Evolutionary conservation across 2,329 filamentous ascomycete species (phyloP).

Genomic region (Zalaria obscura): DNA sequence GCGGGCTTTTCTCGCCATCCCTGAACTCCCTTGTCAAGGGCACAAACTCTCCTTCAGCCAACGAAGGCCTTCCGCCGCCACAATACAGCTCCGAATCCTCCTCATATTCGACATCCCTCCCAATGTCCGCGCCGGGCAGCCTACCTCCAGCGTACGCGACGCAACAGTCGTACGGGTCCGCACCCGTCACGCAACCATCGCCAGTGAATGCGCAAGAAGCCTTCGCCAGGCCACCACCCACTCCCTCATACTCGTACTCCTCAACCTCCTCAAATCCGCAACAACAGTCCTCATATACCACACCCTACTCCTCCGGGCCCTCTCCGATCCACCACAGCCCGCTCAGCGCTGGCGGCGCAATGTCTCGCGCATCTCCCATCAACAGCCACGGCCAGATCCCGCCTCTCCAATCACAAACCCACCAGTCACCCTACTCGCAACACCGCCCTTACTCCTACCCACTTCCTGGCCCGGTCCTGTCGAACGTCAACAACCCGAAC

Average conservation of each 20-base stretch:
- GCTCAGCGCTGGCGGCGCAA: constrained; percentile 29
- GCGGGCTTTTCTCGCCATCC: constrained; percentile 44
- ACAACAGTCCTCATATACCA: constrained; percentile 29
- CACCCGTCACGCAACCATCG: constrained; percentile 25
- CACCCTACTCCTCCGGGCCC: constrained; percentile 30
- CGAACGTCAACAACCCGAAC: constrained; percentile 62
- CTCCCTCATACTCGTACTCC: constrained; percentile 47
- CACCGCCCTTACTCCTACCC: constrained; percentile 39
- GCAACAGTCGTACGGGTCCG: constrained; percentile 28
- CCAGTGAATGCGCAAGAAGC: constrained; percentile 45
- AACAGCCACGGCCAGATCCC: constrained; percentile 28
- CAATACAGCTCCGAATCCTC: constrained; percentile 55
- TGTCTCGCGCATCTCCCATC: constrained; percentile 39
- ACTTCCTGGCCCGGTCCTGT: constrained; percentile 56
- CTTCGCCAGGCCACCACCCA: constrained; percentile 42
- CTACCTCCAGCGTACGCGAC: constrained; percentile 27
- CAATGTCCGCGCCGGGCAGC: constrained; percentile 39
- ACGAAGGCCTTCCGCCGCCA: constrained; percentile 50
- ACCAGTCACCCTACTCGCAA: constrained; percentile 33
- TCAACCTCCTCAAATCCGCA: constrained; percentile 34
- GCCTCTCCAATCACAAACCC: constrained; percentile 32
- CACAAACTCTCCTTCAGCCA: constrained; percentile 44
- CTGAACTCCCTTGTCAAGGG: constrained; percentile 38
- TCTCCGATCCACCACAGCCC: constrained; percentile 36
- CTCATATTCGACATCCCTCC: constrained; percentile 43